phyloP scores from a whole-genome alignment of 2,329 filamentous ascomycete genomes.

The Rutstroemia sp. region DNA sequence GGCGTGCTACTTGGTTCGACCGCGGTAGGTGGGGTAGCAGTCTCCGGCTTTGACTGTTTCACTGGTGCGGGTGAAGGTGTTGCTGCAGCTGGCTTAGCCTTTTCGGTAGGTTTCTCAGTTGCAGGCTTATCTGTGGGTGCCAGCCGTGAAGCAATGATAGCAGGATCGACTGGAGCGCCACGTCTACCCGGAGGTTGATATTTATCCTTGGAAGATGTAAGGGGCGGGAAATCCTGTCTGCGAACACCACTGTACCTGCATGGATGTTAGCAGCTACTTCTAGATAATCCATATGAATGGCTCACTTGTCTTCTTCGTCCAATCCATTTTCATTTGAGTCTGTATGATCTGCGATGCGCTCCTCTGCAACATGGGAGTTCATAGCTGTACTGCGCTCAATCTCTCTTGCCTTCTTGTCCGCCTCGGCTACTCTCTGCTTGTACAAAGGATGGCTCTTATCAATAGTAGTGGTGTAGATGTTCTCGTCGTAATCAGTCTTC shows the following conservation, averaged over 20 bases:
- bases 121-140: slow-evolving; percentile 37
- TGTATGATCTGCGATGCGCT: slow-evolving; percentile 67
- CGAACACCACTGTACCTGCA: slow-evolving; percentile 83
- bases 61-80: slow-evolving; percentile 17
- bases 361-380: slow-evolving; percentile 83
- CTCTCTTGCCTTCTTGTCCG: slow-evolving; percentile 78
- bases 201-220: slow-evolving; percentile 52
- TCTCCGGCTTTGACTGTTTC: slow-evolving; percentile 21
- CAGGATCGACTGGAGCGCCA: slow-evolving; percentile 65
- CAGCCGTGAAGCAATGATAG: slow-evolving; percentile 84
- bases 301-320: slow-evolving; percentile 90
- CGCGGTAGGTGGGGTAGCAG: slow-evolving; percentile 25
- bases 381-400: slow-evolving; percentile 70
- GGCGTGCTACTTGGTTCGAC: slow-evolving; percentile 21
- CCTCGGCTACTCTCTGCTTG: slow-evolving; percentile 66
- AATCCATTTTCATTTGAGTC: slow-evolving; percentile 55
- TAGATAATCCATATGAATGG: slow-evolving; percentile 7
- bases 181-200: slow-evolving; percentile 89
- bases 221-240: slow-evolving; percentile 64
- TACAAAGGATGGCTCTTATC: slow-evolving; percentile 79
- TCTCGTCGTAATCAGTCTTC: slow-evolving; percentile 87
- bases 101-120: slow-evolving; percentile 24
- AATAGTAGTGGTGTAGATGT: slow-evolving; percentile 87
- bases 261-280: slow-evolving; percentile 11
- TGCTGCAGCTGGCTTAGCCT: slow-evolving; percentile 14